These are phyloP conservation scores for Themeda triandra DNA, from an alignment of 176 grass and related monocot genomes.

Conservation along the genomic window DNA sequence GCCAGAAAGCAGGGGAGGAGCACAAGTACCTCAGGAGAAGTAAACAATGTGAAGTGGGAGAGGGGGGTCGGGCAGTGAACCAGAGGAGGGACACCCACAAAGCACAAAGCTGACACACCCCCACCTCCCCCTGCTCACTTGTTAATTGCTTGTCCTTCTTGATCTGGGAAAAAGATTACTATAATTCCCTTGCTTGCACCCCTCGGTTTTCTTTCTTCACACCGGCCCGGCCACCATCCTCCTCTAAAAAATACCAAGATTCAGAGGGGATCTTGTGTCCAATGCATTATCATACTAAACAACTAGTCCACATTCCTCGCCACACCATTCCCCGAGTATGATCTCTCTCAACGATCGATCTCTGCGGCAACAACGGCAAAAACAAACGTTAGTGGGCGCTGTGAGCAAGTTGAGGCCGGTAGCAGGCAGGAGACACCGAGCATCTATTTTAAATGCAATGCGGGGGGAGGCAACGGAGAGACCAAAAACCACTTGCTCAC, in stretches of 20 bases:
- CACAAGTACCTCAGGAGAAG: slow-evolving; percentile 49
- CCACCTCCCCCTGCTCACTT: slow-evolving; percentile 42
- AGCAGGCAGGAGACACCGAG: slow-evolving; percentile 38
- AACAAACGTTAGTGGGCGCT: slow-evolving; percentile 29
- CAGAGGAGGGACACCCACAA: slow-evolving; percentile 53
- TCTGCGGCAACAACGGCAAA: slow-evolving; percentile 61
- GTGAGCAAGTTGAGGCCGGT: background rate
- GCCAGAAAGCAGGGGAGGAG: slow-evolving; percentile 29
- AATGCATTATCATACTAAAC: slow-evolving; percentile 32
- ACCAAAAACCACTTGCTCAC: slow-evolving; percentile 51
- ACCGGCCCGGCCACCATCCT: background rate
- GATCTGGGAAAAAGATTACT: slow-evolving; percentile 46
- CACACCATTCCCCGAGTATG: slow-evolving; percentile 16
- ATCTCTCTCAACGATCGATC: slow-evolving; percentile 17
- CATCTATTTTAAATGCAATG: slow-evolving; percentile 40
- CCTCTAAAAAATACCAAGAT: slow-evolving; percentile 25
- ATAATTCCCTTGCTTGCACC: background rate
- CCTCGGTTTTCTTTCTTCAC: background rate
- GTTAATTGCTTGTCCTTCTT: slow-evolving; percentile 46
- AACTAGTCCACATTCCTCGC: slow-evolving; percentile 64
- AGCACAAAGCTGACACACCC: slow-evolving; percentile 72
- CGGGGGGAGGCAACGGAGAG: slow-evolving; percentile 49
- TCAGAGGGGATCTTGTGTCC: slow-evolving; percentile 45
- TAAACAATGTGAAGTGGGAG: slow-evolving; percentile 34
- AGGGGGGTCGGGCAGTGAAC: slow-evolving; percentile 15